Conservation (phyloP, 345 rosid genomes). For the Limnanthes douglasii region DNA sequence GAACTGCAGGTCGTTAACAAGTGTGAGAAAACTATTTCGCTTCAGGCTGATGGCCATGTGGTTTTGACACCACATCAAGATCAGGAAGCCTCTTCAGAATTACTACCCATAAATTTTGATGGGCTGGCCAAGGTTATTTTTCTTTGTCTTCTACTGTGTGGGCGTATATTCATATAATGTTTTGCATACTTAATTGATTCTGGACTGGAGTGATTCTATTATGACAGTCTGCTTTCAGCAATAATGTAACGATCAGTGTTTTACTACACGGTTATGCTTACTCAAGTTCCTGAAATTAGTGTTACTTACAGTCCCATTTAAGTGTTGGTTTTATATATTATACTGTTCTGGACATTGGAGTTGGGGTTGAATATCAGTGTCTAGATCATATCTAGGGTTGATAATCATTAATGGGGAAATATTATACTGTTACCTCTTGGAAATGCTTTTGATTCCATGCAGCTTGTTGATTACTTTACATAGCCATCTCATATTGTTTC, state of each 20-base stretch:
- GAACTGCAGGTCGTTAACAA: conserved; percentile 88
- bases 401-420: too few species aligned
- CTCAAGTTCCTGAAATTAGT: too few species aligned
- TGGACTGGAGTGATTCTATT: too few species aligned
- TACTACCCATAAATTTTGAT: conserved; percentile 83
- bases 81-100: conserved; percentile 66
- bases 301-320: neutral
- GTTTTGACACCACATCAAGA: conserved; percentile 68
- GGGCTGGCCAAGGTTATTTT: conserved; percentile 81
- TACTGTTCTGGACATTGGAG: too few species aligned
- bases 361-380: neutral
- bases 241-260: too few species aligned
- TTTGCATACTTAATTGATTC: too few species aligned
- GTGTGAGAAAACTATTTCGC: conserved; percentile 54
- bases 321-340: too few species aligned
- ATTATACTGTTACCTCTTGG: too few species aligned
- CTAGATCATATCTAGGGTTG: neutral
- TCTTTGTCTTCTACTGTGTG: neutral
- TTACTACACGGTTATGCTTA: too few species aligned
- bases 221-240: too few species aligned
- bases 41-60: conserved; percentile 58
- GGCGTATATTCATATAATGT: conserved; percentile 1
- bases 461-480: neutral
- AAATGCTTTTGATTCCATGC: neutral
- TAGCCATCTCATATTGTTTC: neutral